Conservation (phyloP, 495 filamentous ascomycete species). For the Tetracladium setigerum region DNA sequence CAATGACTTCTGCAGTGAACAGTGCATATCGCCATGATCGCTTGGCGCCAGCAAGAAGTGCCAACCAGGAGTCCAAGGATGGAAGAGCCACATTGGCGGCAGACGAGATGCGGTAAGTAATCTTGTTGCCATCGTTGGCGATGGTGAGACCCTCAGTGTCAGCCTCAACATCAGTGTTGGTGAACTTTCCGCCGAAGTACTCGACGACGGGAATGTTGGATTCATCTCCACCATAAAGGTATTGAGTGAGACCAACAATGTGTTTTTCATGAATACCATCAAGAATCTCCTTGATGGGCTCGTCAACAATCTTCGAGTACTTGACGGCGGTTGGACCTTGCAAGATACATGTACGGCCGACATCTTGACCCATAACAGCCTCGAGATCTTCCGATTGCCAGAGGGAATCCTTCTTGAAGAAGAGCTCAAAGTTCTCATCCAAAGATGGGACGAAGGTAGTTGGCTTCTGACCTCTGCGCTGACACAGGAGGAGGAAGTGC, state of each 20-base stretch:
- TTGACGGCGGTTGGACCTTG: constrained; percentile 92
- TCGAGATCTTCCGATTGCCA: constrained; percentile 98
- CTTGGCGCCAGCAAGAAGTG: constrained; percentile 74
- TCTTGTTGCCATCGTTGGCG: constrained; percentile 64
- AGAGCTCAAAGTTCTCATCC: constrained; percentile 95
- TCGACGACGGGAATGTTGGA: constrained; percentile 75
- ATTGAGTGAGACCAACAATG: constrained; percentile 67
- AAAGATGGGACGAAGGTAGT: constrained; percentile 89
- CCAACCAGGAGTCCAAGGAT: constrained; percentile 72
- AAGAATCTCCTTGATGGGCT: constrained; percentile 89
- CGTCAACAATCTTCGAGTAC: constrained; percentile 81
- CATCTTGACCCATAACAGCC: constrained; percentile 91
- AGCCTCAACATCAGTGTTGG: constrained; percentile 53
- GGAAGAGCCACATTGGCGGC: constrained; percentile 62
- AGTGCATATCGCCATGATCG: constrained; percentile 94
- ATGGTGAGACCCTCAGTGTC: constrained; percentile 75
- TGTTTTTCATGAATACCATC: constrained; percentile 83
- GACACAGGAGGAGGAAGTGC: constrained; percentile 90
- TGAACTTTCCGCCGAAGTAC: constrained; percentile 85
- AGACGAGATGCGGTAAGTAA: constrained; percentile 70
- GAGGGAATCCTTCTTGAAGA: constrained; percentile 99
- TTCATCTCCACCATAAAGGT: constrained; percentile 70
- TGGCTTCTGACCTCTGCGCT: constrained; percentile 89
- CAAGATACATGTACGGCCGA: constrained; percentile 88
- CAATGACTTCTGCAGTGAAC: constrained; percentile 90